phyloP scores from a whole-genome alignment of 805 yeast genomes.

The Metschnikowia rubicola region DNA sequence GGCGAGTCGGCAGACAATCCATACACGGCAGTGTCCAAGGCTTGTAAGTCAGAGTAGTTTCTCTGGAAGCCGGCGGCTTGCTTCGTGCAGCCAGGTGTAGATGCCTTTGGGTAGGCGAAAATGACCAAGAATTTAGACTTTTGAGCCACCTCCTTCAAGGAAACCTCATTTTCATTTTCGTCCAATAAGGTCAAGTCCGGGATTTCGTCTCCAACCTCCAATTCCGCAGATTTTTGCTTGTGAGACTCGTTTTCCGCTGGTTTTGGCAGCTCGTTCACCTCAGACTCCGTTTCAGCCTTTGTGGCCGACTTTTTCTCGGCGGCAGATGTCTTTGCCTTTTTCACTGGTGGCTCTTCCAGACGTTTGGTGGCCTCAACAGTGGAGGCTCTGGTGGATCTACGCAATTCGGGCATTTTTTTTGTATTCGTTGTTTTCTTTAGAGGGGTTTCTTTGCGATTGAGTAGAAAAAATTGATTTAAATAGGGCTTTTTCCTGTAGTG shows the following conservation, averaged over 20 bases:
- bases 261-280: constrained; percentile 3
- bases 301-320: background rate
- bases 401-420: constrained; percentile 16
- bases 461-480: background rate
- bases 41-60: constrained; percentile 49
- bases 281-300: background rate
- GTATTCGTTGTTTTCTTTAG: background rate
- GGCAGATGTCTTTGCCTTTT: constrained; percentile 11
- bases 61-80: constrained; percentile 89
- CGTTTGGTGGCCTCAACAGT: constrained; percentile 9
- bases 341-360: constrained; percentile 12
- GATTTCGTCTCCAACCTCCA: constrained; percentile 57
- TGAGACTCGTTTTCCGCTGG: background rate
- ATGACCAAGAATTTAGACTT: constrained; percentile 36
- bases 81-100: constrained; percentile 94
- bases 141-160: constrained; percentile 28
- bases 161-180: constrained; percentile 62
- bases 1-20: constrained; percentile 87
- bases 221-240: constrained; percentile 14
- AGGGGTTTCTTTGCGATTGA: background rate
- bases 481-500: background rate
- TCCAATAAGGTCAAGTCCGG: constrained; percentile 63
- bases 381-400: constrained; percentile 18
- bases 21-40: constrained; percentile 54
- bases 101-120: constrained; percentile 83